Conservation (phyloP, 352 stramenopile genomes). For the Phytopythium kandeliae region DNA sequence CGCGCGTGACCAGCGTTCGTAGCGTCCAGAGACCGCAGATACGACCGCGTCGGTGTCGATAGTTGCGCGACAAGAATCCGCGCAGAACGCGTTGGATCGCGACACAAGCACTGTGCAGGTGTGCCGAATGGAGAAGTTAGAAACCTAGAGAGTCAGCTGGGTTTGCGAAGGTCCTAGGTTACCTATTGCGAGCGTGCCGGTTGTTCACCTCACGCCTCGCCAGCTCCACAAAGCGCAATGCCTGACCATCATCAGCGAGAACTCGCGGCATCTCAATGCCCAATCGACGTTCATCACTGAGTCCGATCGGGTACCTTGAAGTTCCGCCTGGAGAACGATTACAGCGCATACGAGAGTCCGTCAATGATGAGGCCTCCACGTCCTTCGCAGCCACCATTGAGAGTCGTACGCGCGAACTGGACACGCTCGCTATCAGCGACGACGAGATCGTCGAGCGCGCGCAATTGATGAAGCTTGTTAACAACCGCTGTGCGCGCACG, state of each 20-base stretch:
- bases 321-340: background rate
- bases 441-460: slow-evolving; percentile 55
- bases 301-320: background rate
- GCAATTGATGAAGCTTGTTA: slow-evolving; percentile 56
- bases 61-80: slow-evolving; percentile 43
- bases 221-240: slow-evolving; percentile 26
- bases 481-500: slow-evolving; percentile 61
- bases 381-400: too few relatives aligned
- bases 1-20: slow-evolving; percentile 37
- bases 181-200: slow-evolving; percentile 42
- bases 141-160: too few relatives aligned
- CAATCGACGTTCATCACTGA: slow-evolving; percentile 12
- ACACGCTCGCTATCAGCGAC: slow-evolving; percentile 62
- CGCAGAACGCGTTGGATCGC: slow-evolving; percentile 32
- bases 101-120: slow-evolving; percentile 18
- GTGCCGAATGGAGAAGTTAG: background rate
- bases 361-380: too few relatives aligned
- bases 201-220: slow-evolving; percentile 20
- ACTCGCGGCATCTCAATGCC: slow-evolving; percentile 32
- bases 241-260: slow-evolving; percentile 38
- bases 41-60: slow-evolving; percentile 3
- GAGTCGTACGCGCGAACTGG: slow-evolving; percentile 26
- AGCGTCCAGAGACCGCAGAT: slow-evolving; percentile 40
- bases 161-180: background rate
- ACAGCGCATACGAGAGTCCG: background rate